These are phyloP conservation scores for Suillus variegatus DNA, from an alignment of 768 basidiomycete genomes.

Conservation along the genomic window DNA sequence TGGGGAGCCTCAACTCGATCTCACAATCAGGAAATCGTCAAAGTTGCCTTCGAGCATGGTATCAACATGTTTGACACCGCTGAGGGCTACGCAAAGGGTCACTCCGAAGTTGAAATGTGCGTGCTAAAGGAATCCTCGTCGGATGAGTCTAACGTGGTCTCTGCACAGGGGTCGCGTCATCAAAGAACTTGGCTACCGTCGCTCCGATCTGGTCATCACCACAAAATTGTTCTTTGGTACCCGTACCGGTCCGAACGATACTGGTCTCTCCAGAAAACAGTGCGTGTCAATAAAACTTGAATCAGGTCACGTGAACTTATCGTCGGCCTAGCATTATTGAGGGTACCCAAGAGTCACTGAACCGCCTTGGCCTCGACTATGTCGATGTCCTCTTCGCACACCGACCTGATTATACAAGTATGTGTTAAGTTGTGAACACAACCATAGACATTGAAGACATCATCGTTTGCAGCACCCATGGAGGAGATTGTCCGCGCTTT, in stretches of 20 bases:
- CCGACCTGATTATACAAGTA: conserved; percentile 42
- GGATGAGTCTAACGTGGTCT: background rate
- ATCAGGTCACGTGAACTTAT: background rate
- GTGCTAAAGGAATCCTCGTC: conserved; percentile 5
- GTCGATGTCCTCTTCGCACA: conserved; percentile 54
- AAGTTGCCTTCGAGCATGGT: conserved; percentile 52
- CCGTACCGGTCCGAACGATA: conserved; percentile 45
- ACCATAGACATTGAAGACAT: conserved; percentile 7
- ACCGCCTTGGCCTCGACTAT: conserved; percentile 55
- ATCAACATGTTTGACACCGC: conserved; percentile 54
- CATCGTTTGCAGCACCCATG: conserved; percentile 34
- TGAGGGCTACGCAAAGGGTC: conserved; percentile 46
- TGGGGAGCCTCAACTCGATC: background rate
- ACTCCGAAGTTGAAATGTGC: conserved; percentile 56
- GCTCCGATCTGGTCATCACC: conserved; percentile 51
- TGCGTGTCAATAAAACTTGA: conserved; percentile 10
- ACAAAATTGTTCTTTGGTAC: conserved; percentile 64
- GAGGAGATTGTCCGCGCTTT: conserved; percentile 63
- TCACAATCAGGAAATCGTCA: conserved; percentile 48
- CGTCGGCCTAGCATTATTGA: conserved; percentile 48
- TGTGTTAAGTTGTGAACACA: conserved; percentile 7
- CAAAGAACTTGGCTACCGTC: conserved; percentile 51
- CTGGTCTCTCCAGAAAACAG: conserved; percentile 37
- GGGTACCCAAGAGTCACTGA: conserved; percentile 50
- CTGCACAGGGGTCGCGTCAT: conserved; percentile 49